A percentile compares a stretch with the other conserved stretches of the same genome.
Evolutionary conservation across 129 eudicot genomes (phyloP).

Genomic region (Artemisia argyi): DNA sequence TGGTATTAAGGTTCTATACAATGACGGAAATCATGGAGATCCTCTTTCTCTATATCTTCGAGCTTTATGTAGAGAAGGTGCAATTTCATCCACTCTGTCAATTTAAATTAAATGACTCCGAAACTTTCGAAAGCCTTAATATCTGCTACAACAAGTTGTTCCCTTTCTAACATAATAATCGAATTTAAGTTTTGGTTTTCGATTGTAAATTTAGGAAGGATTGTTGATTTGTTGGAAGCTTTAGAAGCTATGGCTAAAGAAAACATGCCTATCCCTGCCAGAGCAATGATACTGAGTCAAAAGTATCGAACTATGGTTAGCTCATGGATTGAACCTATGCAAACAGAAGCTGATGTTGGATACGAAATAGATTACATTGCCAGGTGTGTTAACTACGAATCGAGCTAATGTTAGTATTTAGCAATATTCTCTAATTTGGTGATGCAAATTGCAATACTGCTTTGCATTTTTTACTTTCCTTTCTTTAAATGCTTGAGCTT

Average conservation of each 20-base stretch:
- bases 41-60: constrained; percentile 97
- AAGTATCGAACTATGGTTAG: constrained; percentile 93
- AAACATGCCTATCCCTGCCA: constrained; percentile 73
- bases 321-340: constrained; percentile 99
- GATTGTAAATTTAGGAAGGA: constrained; percentile 50
- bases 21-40: constrained; percentile 82
- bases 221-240: constrained; percentile 86
- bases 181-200: too few relatives aligned
- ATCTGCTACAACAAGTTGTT: neutral
- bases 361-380: constrained; percentile 90
- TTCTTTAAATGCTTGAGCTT: too few relatives aligned
- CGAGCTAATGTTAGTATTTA: neutral
- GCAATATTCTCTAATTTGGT: neutral
- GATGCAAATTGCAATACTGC: neutral
- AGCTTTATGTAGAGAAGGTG: constrained; percentile 90
- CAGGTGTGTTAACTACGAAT: constrained; percentile 41
- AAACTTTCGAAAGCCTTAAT: too few relatives aligned
- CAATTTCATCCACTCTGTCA: constrained; percentile 9
- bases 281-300: constrained; percentile 95
- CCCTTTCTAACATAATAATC: neutral
- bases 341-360: constrained; percentile 95
- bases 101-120: constrained; percentile 2
- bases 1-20: constrained; percentile 66
- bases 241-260: constrained; percentile 88
- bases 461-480: too few relatives aligned